Base-by-base conservation (phyloP, 805 yeast genomes). In the Teunomyces tritomae region DNA sequence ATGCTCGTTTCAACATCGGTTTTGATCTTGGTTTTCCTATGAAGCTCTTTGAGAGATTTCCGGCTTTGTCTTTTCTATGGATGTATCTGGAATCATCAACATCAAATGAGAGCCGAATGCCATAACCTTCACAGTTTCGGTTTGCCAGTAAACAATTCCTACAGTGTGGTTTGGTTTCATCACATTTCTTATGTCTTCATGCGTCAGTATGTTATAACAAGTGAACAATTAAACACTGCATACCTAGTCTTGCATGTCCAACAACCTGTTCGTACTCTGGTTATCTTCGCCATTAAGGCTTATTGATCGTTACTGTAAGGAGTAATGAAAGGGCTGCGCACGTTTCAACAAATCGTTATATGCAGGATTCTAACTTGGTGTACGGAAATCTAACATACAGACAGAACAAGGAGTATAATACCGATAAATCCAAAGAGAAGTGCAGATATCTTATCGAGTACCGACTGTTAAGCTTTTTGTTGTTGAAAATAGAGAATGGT, bases 201-300 rank as follows among this genome's bases (percentile, higher is more conserved):
- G 6, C 24, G 56, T 55, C 51, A 51, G 57, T 50, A 36, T 14
- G 10, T n/a, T 5, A 28, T 20, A 4, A 10, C 30, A 27, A 14
- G 41, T 48, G 36, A 37, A 44, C 40, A 37, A 32, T 28, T 36
- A n/a, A 3, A 8, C 13, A 14, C 26, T 30, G 58, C 77, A 28
- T 53, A 73, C 77, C 79, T 64, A 49, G 63, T 68, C 53, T 79
- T 79, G 57, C 85, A 80, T 1, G 82, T 79, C 75, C 82, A 76
- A 51, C 85, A 80, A 0, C 84, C 85, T 3, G 78, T 78, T 49
- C 84, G 61, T 5, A 80, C 82, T 48, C 84, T 55, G 4, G 73
- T 74, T 8, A 77, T 73, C 57, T 74, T 78, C 4, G 57, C 51
- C 71, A 64, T 65, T 20, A 4, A 20, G 6, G 24, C 24, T 17